Base-by-base conservation (phyloP, 805 yeast genomes). In the Candida ficus region DNA sequence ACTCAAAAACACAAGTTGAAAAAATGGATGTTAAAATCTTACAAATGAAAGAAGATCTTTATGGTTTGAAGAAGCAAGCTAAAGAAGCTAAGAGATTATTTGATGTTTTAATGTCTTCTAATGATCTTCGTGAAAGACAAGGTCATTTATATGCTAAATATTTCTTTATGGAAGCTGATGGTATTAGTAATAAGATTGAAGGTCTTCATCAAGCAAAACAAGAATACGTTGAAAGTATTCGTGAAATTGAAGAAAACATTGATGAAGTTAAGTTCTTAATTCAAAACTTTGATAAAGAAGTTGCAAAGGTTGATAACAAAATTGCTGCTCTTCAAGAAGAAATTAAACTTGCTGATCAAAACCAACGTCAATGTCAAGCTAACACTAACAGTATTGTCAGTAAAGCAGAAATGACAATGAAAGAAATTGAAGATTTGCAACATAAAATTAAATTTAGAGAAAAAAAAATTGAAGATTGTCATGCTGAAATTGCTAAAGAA, bases 101-200 rank as follows among this genome's bases (percentile, higher is more conserved):
- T 43, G 53, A 58, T 12, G 65, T 63, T 33, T 61, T 72, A 37
- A 56, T 60, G 41, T 66, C 67, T 29, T 66, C 74, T 0, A 68
- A 68, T 38, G 61, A 66, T 45, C 58, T 68, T 39, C 57, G 66
- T 43, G 55, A 66, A 35, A 54, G 58, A 48, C 65, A 70, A 52
- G 57, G 63, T 31, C 36, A 64, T 29, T 45, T 71, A 4, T 67
- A 71, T 33, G 81, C 78, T 12, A 75, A 73, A 48, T 61, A 67
- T 21, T 49, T 68, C 18, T 76, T 80, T 78, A 54, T 73, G 35
- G 71, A 71, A 42, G 66, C 62, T 23, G 52, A 45, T 4, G 52
- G 37, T 4, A 33, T 46, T 7, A 11, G 23, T 4, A 29, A 39
- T 4, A 35, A 43, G 5, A 35, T 51, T 20, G 36, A 40, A 8